Conservation (phyloP, 148 eudicot species). For the Rhododendron mucronatum region DNA sequence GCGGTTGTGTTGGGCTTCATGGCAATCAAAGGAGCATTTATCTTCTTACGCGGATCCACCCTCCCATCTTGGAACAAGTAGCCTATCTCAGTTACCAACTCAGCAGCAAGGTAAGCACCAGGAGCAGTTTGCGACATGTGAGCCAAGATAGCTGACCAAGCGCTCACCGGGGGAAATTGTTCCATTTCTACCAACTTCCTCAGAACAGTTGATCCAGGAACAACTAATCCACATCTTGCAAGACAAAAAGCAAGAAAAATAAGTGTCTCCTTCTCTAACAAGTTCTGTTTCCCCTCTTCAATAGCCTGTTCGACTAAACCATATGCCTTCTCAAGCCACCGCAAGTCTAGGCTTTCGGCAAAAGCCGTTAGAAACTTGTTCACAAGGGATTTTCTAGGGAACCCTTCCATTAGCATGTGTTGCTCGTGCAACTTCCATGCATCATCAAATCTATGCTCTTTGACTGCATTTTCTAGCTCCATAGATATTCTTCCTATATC, state of each 20-base stretch:
- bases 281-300: conserved; percentile 57
- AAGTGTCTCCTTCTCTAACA: conserved; percentile 63
- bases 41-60: conserved; percentile 93
- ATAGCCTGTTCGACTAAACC: conserved; percentile 65
- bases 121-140: conserved; percentile 59
- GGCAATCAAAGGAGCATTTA: conserved; percentile 62
- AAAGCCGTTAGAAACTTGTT: conserved; percentile 48
- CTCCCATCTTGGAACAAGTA: conserved; percentile 80
- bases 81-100: conserved; percentile 87
- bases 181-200: conserved; percentile 73
- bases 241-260: conserved; percentile 63
- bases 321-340: conserved; percentile 64
- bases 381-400: conserved; percentile 66
- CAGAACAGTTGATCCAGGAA: conserved; percentile 61
- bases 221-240: conserved; percentile 55
- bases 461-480: conserved; percentile 56
- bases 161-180: conserved; percentile 60
- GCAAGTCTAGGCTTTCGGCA: conserved; percentile 52
- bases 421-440: conserved; percentile 68
- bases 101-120: conserved; percentile 84
- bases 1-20: conserved; percentile 79
- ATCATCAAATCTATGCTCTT: conserved; percentile 55
- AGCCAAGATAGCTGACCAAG: conserved; percentile 73
- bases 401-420: conserved; percentile 89
- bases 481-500: conserved; percentile 67